These are phyloP conservation scores for Colletotrichum magnum DNA, from an alignment of 2,329 filamentous ascomycete species.

Conservation along the genomic window DNA sequence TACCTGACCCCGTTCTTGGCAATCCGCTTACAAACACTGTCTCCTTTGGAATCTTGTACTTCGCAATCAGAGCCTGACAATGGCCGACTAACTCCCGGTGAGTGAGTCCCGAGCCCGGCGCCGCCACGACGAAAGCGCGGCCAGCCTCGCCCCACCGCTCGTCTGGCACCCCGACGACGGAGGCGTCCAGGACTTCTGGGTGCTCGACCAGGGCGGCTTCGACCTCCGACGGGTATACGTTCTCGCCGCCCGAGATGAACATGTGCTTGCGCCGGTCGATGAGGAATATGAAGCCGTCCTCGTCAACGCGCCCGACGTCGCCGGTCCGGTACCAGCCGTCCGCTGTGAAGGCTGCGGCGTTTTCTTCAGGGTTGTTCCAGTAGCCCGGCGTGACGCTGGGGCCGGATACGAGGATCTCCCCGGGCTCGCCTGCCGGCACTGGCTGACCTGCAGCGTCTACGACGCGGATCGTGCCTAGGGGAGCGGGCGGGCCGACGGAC, in stretches of 20 bases:
- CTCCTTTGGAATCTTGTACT: slow-evolving; percentile 31
- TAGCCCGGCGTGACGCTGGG: slow-evolving; percentile 32
- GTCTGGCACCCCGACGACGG: slow-evolving; percentile 29
- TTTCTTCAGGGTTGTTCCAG: slow-evolving; percentile 30
- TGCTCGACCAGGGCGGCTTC: slow-evolving; percentile 25
- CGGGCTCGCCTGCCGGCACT: slow-evolving; percentile 13
- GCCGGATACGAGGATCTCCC: slow-evolving; percentile 32
- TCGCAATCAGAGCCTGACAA: slow-evolving; percentile 22
- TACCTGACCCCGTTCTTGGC: slow-evolving; percentile 31
- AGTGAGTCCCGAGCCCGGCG: not conserved
- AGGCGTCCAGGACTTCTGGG: slow-evolving; percentile 21
- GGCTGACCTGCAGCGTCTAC: slow-evolving; percentile 26
- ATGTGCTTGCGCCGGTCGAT: slow-evolving; percentile 34
- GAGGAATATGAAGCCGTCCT: slow-evolving; percentile 29
- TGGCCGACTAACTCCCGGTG: slow-evolving; percentile 5
- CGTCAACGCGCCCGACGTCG: slow-evolving; percentile 34
- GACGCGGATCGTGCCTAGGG: slow-evolving; percentile 27
- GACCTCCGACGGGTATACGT: slow-evolving; percentile 37
- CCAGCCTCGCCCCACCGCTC: slow-evolving; percentile 34
- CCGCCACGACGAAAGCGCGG: slow-evolving; percentile 25
- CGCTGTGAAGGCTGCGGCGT: slow-evolving; percentile 22
- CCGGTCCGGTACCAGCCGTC: slow-evolving; percentile 39
- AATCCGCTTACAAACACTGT: slow-evolving; percentile 21
- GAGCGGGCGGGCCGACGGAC: slow-evolving; percentile 32
- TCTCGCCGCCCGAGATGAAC: slow-evolving; percentile 39